A percentile compares a stretch with the other conserved stretches of the same genome.
These are phyloP conservation scores for Poterioochromonas sp. DNA, from an alignment of 352 stramenopile genomes.

Conservation along the genomic window DNA sequence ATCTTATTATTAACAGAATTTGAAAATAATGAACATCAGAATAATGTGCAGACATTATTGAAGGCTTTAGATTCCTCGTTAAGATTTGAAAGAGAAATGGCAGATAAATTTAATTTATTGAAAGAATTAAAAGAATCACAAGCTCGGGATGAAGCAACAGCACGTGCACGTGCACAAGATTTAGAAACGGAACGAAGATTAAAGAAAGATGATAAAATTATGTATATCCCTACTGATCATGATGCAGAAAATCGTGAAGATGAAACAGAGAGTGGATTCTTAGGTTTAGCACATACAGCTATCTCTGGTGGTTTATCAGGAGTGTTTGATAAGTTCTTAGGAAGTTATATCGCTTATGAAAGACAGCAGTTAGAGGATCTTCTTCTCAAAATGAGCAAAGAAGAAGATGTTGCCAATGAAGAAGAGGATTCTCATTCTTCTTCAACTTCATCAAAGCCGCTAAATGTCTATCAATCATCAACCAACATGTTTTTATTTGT, in stretches of 20 bases:
- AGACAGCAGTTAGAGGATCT: constrained; percentile 89
- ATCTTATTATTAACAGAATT: constrained; percentile 42
- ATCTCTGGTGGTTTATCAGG: constrained; percentile 51
- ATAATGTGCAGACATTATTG: constrained; percentile 65
- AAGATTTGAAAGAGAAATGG: constrained; percentile 74
- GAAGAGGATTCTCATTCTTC: constrained; percentile 56
- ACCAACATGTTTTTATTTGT: constrained; percentile 98
- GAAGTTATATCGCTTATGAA: constrained; percentile 88
- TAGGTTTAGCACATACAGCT: constrained; percentile 33
- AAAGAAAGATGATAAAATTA: constrained; percentile 44
- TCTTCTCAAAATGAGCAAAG: constrained; percentile 72
- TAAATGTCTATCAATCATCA: constrained; percentile 47
- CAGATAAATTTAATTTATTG: constrained; percentile 53
- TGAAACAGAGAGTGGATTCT: constrained; percentile 27
- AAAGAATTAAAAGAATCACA: constrained; percentile 34
- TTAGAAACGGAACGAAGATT: constrained; percentile 53
- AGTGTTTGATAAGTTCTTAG: constrained; percentile 97
- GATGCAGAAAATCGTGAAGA: constrained; percentile 8
- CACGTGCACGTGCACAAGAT: constrained; percentile 53
- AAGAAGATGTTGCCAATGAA: constrained; percentile 84
- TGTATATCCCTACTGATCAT: constrained; percentile 37
- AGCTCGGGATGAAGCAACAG: constrained; percentile 1
- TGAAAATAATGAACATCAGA: constrained; percentile 50
- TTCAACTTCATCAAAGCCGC: constrained; percentile 79
- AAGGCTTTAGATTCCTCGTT: constrained; percentile 55